phyloP scores from a whole-genome alignment of 139 green algal genomes.

The Chlamydomonas sp. region DNA sequence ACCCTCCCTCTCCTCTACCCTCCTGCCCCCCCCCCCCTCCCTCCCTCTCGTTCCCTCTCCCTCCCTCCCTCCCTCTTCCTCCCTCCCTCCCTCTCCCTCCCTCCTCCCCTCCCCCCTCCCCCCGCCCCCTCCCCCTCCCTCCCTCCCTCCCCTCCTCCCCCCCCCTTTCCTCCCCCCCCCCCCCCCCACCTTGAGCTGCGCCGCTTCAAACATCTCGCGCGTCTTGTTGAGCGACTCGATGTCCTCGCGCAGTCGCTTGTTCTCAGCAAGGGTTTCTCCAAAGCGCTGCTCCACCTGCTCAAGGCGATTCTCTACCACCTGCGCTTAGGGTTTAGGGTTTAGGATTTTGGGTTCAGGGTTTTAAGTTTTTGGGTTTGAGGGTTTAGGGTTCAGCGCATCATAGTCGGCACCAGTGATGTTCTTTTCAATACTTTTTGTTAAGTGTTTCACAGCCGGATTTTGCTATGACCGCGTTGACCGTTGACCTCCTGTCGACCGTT shows the following conservation, averaged over 20 bases:
- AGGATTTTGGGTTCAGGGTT: background rate
- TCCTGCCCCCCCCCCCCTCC: too few relatives aligned
- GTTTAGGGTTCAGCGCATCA: too few relatives aligned
- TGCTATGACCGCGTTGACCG: too few relatives aligned
- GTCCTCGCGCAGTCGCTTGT: slow-evolving; percentile 27
- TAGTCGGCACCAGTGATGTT: too few relatives aligned
- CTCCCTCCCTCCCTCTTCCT: background rate
- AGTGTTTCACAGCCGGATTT: too few relatives aligned
- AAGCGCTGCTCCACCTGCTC: slow-evolving; percentile 27
- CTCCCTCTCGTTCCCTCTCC: background rate
- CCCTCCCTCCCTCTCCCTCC: background rate
- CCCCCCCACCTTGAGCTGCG: background rate
- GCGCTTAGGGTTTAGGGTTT: background rate
- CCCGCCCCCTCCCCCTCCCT: background rate
- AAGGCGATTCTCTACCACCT: slow-evolving; percentile 27
- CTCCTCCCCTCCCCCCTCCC: background rate
- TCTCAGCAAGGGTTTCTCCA: slow-evolving; percentile 28
- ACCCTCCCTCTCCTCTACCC: too few relatives aligned
- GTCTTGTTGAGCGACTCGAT: slow-evolving; percentile 28
- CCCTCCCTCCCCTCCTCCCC: background rate
- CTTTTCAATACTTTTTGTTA: too few relatives aligned
- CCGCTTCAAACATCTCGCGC: slow-evolving; percentile 21
- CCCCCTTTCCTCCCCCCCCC: background rate
- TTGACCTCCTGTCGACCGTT: too few relatives aligned
- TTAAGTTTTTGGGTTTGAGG: background rate